These are phyloP conservation scores for Camellia sinensis DNA, from an alignment of 148 eudicot species.

Conservation along the genomic window DNA sequence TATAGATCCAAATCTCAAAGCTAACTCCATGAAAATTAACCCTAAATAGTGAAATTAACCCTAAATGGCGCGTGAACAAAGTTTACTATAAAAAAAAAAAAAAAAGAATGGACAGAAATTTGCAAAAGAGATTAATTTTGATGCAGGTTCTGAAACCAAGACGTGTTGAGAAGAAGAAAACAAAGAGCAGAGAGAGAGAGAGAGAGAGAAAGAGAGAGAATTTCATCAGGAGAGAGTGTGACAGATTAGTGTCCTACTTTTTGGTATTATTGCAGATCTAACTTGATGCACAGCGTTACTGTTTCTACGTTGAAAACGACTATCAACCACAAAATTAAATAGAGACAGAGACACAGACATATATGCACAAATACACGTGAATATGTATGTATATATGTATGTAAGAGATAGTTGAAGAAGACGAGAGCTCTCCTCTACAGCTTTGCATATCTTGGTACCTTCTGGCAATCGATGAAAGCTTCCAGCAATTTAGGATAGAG, in stretches of 20 bases:
- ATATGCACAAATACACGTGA: too few relatives aligned
- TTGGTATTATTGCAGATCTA: not conserved
- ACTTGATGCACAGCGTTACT: not conserved
- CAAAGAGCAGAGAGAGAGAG: not conserved
- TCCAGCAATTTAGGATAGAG: conserved; percentile 54
- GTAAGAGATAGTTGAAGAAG: not conserved
- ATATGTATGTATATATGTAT: not conserved
- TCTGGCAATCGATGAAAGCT: conserved; percentile 60
- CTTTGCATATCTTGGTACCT: conserved; percentile 30
- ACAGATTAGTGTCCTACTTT: not conserved
- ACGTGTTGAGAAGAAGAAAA: not conserved
- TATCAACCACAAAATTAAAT: not conserved
- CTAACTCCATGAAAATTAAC: not conserved
- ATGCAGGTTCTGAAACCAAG: not conserved
- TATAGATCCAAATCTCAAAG: not conserved
- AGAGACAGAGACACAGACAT: not conserved
- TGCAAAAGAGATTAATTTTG: not conserved
- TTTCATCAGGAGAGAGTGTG: not conserved
- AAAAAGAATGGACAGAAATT: not conserved
- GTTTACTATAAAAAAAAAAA: not conserved
- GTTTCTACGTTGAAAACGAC: not conserved
- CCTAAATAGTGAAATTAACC: not conserved
- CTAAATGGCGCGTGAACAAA: not conserved
- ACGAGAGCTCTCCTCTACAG: not conserved
- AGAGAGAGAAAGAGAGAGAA: not conserved